These are phyloP conservation scores for Colletotrichum siamense DNA, from an alignment of 2,329 filamentous ascomycete genomes.

Conservation along the genomic window DNA sequence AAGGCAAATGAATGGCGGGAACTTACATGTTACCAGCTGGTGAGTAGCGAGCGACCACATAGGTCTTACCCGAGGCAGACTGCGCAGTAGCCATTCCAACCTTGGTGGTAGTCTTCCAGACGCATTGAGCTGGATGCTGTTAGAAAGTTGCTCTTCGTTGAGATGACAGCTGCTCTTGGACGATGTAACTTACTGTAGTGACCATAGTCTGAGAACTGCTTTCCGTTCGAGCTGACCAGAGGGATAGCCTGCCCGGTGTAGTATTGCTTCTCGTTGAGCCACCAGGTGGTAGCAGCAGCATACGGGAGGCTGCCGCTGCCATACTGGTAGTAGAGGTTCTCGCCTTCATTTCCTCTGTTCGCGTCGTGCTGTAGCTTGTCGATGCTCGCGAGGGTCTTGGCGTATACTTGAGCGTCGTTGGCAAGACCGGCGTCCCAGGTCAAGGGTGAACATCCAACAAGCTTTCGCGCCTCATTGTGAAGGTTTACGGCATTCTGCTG, in stretches of 20 bases:
- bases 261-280: background rate
- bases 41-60: constrained; percentile 37
- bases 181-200: constrained; percentile 27
- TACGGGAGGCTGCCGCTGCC: background rate
- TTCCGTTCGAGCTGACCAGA: background rate
- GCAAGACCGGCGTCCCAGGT: background rate
- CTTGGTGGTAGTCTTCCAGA: constrained; percentile 33
- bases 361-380: background rate
- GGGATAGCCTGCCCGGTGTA: background rate
- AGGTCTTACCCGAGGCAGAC: constrained; percentile 31
- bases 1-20: background rate
- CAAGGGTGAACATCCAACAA: background rate
- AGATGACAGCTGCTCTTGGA: background rate
- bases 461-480: background rate
- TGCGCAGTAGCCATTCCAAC: constrained; percentile 34
- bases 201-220: constrained; percentile 22
- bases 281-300: background rate
- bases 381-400: background rate
- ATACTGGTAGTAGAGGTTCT: constrained; percentile 1
- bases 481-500: background rate
- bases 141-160: background rate
- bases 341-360: background rate
- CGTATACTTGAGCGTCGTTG: background rate
- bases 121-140: constrained; percentile 24
- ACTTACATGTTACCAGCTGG: constrained; percentile 31